Evolutionary conservation across 2,329 filamentous ascomycete species (phyloP).

Genomic region (Helminthosporium solani): DNA sequence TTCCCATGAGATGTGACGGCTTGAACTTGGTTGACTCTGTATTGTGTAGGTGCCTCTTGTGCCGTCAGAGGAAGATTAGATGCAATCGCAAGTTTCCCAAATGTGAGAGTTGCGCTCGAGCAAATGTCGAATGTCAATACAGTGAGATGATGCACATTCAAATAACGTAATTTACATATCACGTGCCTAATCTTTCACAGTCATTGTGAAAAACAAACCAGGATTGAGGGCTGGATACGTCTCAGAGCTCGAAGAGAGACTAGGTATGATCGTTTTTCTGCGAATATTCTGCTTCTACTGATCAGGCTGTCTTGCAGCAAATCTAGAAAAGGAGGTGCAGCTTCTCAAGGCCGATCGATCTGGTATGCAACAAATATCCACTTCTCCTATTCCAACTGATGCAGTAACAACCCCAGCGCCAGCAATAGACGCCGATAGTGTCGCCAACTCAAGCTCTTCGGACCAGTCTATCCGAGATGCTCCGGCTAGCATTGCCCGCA

Average conservation of each 20-base stretch:
- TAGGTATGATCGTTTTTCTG: constrained; percentile 24
- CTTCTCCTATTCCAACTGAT: background rate
- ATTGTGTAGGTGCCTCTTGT: constrained; percentile 22
- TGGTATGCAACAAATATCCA: constrained; percentile 1
- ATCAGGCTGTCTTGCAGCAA: constrained; percentile 9
- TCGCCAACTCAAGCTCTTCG: constrained; percentile 7
- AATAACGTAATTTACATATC: background rate
- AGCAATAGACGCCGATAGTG: constrained; percentile 4
- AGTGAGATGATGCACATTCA: constrained; percentile 7
- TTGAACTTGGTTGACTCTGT: background rate
- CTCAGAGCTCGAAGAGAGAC: constrained; percentile 37
- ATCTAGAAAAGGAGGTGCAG: constrained; percentile 22
- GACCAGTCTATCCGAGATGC: constrained; percentile 7
- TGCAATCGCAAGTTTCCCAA: constrained; percentile 26
- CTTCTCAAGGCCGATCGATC: constrained; percentile 15
- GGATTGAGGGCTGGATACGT: constrained; percentile 50
- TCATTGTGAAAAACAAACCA: constrained; percentile 18
- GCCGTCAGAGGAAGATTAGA: constrained; percentile 26
- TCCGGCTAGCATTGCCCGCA: constrained; percentile 5
- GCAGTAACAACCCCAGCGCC: background rate
- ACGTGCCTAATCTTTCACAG: constrained; percentile 6
- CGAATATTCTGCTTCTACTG: background rate
- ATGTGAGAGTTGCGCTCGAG: constrained; percentile 22
- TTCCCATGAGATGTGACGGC: background rate
- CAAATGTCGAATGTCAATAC: constrained; percentile 26